Evolutionary conservation across 192 early-diverging fungal species (phyloP), one percentile per base, ranked within the genome.

Genomic region (Radiomyces spectabilis): DNA sequence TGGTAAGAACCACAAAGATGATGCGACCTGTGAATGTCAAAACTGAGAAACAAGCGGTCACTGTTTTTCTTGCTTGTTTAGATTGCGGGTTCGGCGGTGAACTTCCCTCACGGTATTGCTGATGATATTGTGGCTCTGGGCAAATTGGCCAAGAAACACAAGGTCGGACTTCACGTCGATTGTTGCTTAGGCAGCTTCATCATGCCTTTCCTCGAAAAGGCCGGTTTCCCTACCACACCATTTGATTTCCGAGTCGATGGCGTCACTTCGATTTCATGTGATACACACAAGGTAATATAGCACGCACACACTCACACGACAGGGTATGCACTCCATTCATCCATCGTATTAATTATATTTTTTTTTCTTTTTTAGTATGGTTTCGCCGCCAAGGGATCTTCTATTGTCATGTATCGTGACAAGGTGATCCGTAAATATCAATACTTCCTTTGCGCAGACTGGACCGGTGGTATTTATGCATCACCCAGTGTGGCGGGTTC

Each of bases 311-410:
- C 16, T 7, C 6, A 42, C 12, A 7, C n/a, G 22, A 33, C 25
- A 30, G 41, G 41, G 5, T 5, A 42, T 34, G 47, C 25, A 45
- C 8, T 15, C 9, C 39, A 40, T 44, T 55, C 3, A 22, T 44
- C 18, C 8, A 16, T 51, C 29, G 7, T 31, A 5, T 19, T 61
- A 18, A 0, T 48, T 2, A 4, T 41, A 4, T 35, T 24, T 18
- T 24, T 24, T 24, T 21, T 44, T 18, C 16, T 44, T 24, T 18
- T 47, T 47, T 53, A 73, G 76, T 98, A 98, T 59, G 95, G 95
- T 21, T 98, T 98, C 71, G 95, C 95, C 1, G 93, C 95, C 38
- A 98, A 98, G 80, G 95, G 95, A n/a, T 87, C 88, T 5, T 92
- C 88, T 5, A 88, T 96, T 13, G 80, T 96, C 53, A 92, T 96